These are phyloP conservation scores for Parascedosporium putredinis DNA, from an alignment of 2,329 filamentous ascomycete species.

Conservation along the genomic window DNA sequence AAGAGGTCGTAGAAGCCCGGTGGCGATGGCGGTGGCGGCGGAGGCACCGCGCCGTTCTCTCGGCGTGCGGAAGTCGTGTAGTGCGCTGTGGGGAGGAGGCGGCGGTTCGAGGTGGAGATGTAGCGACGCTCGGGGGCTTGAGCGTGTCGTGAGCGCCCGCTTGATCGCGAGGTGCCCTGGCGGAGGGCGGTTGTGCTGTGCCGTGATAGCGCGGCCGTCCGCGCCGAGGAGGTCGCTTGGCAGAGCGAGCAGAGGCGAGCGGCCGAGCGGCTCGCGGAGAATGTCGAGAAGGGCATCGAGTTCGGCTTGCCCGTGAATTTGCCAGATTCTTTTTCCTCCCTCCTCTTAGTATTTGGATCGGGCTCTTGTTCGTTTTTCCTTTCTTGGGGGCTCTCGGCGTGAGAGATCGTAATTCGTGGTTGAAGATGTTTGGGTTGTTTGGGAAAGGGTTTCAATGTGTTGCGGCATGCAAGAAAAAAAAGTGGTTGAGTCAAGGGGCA, in stretches of 20 bases:
- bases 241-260: conserved; percentile 25
- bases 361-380: conserved; percentile 3
- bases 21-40: neutral
- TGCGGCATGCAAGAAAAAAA: neutral
- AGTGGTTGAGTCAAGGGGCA: neutral
- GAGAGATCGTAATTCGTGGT: neutral
- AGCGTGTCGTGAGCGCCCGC: neutral
- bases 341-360: too few relatives aligned
- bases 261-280: conserved; percentile 18
- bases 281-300: conserved; percentile 18
- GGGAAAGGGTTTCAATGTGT: neutral
- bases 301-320: too few relatives aligned
- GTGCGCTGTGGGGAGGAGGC: conserved; percentile 7
- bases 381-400: too few relatives aligned
- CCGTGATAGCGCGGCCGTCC: neutral
- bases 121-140: conserved; percentile 10
- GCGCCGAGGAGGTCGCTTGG: conserved; percentile 12
- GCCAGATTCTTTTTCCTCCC: too few relatives aligned
- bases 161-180: neutral
- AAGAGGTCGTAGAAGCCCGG: conserved; percentile 80
- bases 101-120: conserved; percentile 10
- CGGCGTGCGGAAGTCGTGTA: neutral
- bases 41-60: neutral
- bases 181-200: conserved; percentile 2
- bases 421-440: neutral